Evolutionary conservation across 108 stramenopile genomes (phyloP).

Genomic region (Nannochloropsis gaditana): DNA sequence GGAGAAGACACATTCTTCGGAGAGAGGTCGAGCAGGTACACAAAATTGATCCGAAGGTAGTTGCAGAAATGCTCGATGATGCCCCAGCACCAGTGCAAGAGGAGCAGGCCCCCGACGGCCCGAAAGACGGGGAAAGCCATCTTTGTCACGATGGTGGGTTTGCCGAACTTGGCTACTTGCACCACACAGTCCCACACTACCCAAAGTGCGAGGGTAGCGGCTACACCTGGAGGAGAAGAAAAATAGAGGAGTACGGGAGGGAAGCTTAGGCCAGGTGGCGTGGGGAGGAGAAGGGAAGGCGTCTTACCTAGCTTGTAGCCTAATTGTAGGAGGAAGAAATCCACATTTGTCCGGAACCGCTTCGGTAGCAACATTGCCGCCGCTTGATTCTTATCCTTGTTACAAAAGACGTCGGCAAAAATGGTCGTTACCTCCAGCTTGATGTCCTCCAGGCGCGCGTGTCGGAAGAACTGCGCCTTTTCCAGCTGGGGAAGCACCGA

Average conservation of each 20-base stretch:
- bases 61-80: constrained; percentile 18
- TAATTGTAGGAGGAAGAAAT: constrained; percentile 76
- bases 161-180: neutral
- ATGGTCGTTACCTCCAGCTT: constrained; percentile 49
- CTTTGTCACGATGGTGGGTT: constrained; percentile 66
- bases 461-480: neutral
- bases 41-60: constrained; percentile 71
- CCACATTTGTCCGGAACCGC: constrained; percentile 75
- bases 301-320: constrained; percentile 61
- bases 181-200: constrained; percentile 34
- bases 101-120: constrained; percentile 70
- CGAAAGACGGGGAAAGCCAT: constrained; percentile 88
- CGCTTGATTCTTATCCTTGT: constrained; percentile 67
- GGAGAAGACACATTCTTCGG: constrained; percentile 24
- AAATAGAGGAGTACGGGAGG: neutral
- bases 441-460: neutral
- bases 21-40: constrained; percentile 33
- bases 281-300: neutral
- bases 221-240: constrained; percentile 64
- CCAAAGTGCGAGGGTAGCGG: constrained; percentile 64
- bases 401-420: constrained; percentile 77
- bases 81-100: constrained; percentile 80
- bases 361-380: constrained; percentile 73
- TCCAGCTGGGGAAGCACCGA: constrained; percentile 47
- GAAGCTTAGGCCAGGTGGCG: neutral